These are phyloP conservation scores for Chenopodium album DNA, from an alignment of 148 eudicot species.

Conservation along the genomic window DNA sequence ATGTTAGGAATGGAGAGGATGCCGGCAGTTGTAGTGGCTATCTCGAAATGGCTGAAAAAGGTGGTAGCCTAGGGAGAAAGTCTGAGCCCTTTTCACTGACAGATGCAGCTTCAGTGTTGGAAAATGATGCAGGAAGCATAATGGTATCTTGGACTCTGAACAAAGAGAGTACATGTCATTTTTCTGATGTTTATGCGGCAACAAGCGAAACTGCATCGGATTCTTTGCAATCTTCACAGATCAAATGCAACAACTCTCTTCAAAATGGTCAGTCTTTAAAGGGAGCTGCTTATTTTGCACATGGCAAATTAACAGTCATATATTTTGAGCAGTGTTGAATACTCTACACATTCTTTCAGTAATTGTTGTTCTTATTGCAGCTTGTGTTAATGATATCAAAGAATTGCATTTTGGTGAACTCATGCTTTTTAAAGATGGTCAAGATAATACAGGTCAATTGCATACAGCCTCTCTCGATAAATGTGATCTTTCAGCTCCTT, in stretches of 20 bases:
- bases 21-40: too few species aligned
- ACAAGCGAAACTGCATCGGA: not conserved
- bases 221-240: not conserved
- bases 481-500: not conserved
- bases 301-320: not conserved
- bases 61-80: not conserved
- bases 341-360: not conserved
- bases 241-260: not conserved
- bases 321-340: not conserved
- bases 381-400: not conserved
- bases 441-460: slow-evolving; percentile 14
- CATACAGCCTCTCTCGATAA: not conserved
- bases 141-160: not conserved
- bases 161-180: not conserved
- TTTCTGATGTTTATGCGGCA: not conserved
- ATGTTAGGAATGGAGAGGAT: not conserved
- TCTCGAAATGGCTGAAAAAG: not conserved
- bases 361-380: not conserved
- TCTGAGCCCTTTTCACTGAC: not conserved
- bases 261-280: not conserved
- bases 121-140: not conserved
- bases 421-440: not conserved
- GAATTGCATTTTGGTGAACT: not conserved
- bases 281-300: not conserved
- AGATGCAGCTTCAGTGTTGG: not conserved